Evolutionary conservation across 116 monocot genomes (phyloP), one percentile per base, ranked within the genome.

Genomic region (Papilionanthe hybrid): DNA sequence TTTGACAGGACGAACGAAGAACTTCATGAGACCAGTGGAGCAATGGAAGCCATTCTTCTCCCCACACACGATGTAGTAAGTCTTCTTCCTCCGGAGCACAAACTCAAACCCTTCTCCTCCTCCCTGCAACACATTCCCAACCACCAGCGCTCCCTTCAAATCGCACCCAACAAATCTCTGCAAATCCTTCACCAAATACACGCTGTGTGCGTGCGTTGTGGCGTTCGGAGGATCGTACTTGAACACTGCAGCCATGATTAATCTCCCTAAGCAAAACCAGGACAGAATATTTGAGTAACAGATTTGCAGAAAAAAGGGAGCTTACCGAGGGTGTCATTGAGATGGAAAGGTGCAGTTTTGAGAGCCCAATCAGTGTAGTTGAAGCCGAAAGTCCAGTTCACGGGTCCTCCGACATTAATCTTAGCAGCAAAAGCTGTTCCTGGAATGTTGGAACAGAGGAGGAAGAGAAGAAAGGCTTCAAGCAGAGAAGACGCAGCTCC

Each of bases 221-320:
- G 66, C 75, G 69, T 58, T 88, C 29, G 88, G 88, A 4, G 88
- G 82, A 78, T 85, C 88, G 69, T 88, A 88, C 80, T 73, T 88
- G 60, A 88, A 88, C 72, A 88, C 88, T 88, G 55, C 82, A 66
- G 0, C 19, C 53, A 17, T 53, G 15, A 53, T 15, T 15, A 17
- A 53, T 18, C 18, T 53, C 4, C 4, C 22, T 22, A 79, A 22
- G 37, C 37, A 37, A 0, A 37, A 37, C 37, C 37, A 37, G 37
- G 37, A 37, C 37, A 37, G 37, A 37, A 37, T 37, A 37, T 37
- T 37, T 37, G 37, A 37, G 37, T 1, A 4, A 37, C 37, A 37
- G 37, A 37, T 1, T 37, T 37, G 1, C 37, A 37, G 37, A 37
- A 37, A 37, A n/a, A 37, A 20, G 50, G 1, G 12, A 2, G 2